Evolutionary conservation across 371 early-diverging fungal genomes (phyloP), one percentile per base, ranked within the genome.

Genomic region (Amoeboaphelidium occidentale): DNA sequence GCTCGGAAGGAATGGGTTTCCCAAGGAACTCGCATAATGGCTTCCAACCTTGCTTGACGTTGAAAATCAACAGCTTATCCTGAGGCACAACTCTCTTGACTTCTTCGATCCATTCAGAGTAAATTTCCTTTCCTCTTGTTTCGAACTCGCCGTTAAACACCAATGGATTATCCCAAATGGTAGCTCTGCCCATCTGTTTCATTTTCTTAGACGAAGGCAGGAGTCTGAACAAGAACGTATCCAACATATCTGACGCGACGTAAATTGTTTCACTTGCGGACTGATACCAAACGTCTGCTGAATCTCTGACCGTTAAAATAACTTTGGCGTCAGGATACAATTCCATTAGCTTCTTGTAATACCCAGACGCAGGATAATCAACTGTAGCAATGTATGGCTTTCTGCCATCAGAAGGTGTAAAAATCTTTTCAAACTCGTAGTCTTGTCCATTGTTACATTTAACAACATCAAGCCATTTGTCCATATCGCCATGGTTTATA

Each of bases 11-110:
- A 13, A 57, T 42, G 0, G 57, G 51, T 0, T 42, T 39, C 1
- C 44, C 51, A 17, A 57, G 48, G 45, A 57, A 57, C 27, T 28
- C 39, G 47, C 57, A 57, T 13, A 57, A 42, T 2, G 57, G 57
- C 25, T 43, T 52, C 54, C 54, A 57, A 2, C 57, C 57, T 17
- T 53, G 28, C 24, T 42, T 20, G n/a, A 53, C 48, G 12, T 54
- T 45, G 22, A 45, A 53, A 0, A 53, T 52, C 6, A 57, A 49
- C 21, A 57, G 27, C 39, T 48, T 43, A 24, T 54, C 47, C 0
- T 47, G 23, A n/a, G 53, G 51, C 1, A 53, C 57, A 17, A 10
- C 3, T n/a, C 47, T 25, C 51, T 57, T 57, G 27, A 57, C 51
- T 20, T 20, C 27, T 22, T 49, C 53, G 22, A 45, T 44, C 28